Conservation (phyloP, 1,139 yeast genomes). For the Insectozyma bohioensis region DNA sequence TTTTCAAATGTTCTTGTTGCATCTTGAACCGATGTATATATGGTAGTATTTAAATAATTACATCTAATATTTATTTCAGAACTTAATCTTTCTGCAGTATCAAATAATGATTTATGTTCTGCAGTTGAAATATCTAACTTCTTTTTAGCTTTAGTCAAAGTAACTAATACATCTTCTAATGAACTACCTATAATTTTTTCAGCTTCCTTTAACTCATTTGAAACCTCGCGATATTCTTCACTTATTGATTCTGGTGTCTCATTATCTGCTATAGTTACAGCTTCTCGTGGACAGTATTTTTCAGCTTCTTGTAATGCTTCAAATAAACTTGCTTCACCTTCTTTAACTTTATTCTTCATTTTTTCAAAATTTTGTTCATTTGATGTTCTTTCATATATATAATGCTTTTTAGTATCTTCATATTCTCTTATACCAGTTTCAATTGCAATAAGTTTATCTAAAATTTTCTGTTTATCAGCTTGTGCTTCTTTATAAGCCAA, state of each 20-base stretch:
- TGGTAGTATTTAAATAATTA: slow-evolving; percentile 49
- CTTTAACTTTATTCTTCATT: slow-evolving; percentile 16
- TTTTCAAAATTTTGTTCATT: slow-evolving; percentile 13
- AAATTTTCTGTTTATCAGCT: slow-evolving; percentile 2
- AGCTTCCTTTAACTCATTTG: slow-evolving; percentile 35
- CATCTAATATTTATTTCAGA: slow-evolving; percentile 48
- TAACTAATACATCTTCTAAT: slow-evolving; percentile 38
- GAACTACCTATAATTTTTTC: slow-evolving; percentile 36
- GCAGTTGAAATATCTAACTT: slow-evolving; percentile 31
- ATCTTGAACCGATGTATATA: slow-evolving; percentile 29
- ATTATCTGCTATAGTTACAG: slow-evolving; percentile 24
- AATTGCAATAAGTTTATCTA: slow-evolving; percentile 13
- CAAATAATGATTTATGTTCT: slow-evolving; percentile 23
- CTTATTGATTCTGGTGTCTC: slow-evolving; percentile 41
- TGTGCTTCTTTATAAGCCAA: slow-evolving; percentile 5
- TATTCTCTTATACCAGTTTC: slow-evolving; percentile 14
- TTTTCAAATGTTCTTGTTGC: slow-evolving; percentile 51
- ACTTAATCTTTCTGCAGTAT: slow-evolving; percentile 24
- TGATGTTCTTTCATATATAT: slow-evolving; percentile 12
- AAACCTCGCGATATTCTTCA: slow-evolving; percentile 31
- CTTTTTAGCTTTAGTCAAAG: slow-evolving; percentile 24
- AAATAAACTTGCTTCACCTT: slow-evolving; percentile 20
- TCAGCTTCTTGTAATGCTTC: slow-evolving; percentile 30
- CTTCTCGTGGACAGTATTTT: slow-evolving; percentile 30
- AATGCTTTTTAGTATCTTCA: slow-evolving; percentile 13